Percentiles rank a stretch among this genome's conserved stretches.
phyloP scores from a whole-genome alignment of 495 filamentous ascomycete species.

The Penicillium robsamsonii region DNA sequence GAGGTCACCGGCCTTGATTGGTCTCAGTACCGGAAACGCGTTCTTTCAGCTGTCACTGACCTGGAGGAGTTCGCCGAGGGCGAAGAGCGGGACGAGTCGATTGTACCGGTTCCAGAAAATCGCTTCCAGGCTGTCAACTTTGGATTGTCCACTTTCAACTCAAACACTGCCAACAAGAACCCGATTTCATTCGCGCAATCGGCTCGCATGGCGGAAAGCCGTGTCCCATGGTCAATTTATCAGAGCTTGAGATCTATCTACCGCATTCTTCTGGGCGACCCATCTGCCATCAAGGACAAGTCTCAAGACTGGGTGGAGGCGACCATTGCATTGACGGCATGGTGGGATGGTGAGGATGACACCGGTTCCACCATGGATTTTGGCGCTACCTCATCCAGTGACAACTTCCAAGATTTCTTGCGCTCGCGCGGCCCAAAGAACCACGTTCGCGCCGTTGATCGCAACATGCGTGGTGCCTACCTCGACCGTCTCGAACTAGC shows the following conservation, averaged over 20 bases:
- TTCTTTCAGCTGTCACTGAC: constrained; percentile 61
- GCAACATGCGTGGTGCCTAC: constrained; percentile 50
- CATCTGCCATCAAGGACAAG: constrained; percentile 63
- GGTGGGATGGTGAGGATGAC: constrained; percentile 81
- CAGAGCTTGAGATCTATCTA: constrained; percentile 74
- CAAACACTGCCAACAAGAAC: constrained; percentile 31
- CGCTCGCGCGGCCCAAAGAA: constrained; percentile 27
- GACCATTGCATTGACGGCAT: constrained; percentile 71
- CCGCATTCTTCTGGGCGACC: constrained; percentile 68
- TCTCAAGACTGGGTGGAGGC: constrained; percentile 88
- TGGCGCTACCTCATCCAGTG: constrained; percentile 25
- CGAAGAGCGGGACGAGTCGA: constrained; percentile 43
- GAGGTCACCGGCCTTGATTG: constrained; percentile 73
- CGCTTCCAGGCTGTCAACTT: constrained; percentile 54
- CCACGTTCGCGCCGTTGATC: constrained; percentile 37
- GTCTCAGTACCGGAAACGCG: constrained; percentile 70
- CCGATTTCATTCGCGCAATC: constrained; percentile 53
- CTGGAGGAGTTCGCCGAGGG: constrained; percentile 75
- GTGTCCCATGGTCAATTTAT: constrained; percentile 83
- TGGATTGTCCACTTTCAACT: constrained; percentile 32
- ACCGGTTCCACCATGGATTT: constrained; percentile 25
- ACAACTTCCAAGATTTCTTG: constrained; percentile 21
- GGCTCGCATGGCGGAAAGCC: constrained; percentile 73
- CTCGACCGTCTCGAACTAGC: constrained; percentile 50
- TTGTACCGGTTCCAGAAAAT: constrained; percentile 32